Evolutionary conservation across 208 protist genomes (phyloP).

Genomic region (Plasmodiophora brassicae): DNA sequence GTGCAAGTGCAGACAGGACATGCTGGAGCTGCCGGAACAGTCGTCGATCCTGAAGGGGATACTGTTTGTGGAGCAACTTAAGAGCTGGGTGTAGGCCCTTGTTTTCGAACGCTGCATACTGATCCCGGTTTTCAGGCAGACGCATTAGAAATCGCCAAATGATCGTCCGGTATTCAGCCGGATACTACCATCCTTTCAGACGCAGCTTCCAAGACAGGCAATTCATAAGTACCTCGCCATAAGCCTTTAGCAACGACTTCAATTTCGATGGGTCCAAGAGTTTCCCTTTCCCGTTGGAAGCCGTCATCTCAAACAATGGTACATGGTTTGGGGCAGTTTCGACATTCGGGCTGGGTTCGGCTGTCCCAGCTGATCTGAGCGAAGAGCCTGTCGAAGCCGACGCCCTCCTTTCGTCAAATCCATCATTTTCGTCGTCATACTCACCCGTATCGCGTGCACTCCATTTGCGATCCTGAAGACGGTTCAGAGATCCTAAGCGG

Average conservation of each 20-base stretch:
- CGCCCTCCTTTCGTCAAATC: too few relatives aligned
- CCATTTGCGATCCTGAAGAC: too few relatives aligned
- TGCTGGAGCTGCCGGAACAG: conserved; percentile 22
- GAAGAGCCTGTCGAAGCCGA: too few relatives aligned
- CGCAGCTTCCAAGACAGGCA: not conserved
- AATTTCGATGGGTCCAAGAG: not conserved
- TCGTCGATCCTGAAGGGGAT: conserved; percentile 19
- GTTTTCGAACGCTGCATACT: not conserved
- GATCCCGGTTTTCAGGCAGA: conserved; percentile 37
- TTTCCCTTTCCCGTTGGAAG: not conserved
- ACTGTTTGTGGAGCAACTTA: conserved; percentile 18
- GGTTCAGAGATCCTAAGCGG: too few relatives aligned
- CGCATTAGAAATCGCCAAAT: conserved; percentile 42
- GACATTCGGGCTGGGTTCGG: too few relatives aligned
- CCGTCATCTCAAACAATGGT: too few relatives aligned
- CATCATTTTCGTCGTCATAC: too few relatives aligned
- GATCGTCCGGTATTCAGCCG: conserved; percentile 20
- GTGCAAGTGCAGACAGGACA: conserved; percentile 16
- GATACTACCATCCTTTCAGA: not conserved
- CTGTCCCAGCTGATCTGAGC: too few relatives aligned
- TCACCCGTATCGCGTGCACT: too few relatives aligned
- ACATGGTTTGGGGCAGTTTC: too few relatives aligned
- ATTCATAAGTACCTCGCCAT: conserved; percentile 8
- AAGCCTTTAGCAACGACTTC: not conserved
- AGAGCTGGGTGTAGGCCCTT: conserved; percentile 29